These are phyloP conservation scores for Ulmus americana DNA, from an alignment of 331 rosid genomes.

Conservation along the genomic window DNA sequence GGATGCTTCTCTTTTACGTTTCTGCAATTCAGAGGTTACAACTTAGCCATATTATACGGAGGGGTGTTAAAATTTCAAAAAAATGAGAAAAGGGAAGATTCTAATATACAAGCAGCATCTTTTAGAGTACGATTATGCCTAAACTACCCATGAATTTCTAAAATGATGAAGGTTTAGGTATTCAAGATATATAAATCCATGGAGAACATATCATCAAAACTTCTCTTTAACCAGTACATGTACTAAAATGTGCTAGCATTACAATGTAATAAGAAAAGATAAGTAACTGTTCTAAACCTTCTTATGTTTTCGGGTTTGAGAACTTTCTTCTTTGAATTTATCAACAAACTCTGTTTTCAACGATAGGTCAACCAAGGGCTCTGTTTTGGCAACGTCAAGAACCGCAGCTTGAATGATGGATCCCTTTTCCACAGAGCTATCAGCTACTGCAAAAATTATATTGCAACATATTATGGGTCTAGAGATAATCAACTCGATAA, in stretches of 20 bases:
- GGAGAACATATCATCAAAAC: too few species aligned
- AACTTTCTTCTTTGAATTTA: conserved; percentile 38
- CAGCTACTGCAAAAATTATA: conserved; percentile 51
- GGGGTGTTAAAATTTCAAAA: conserved; percentile 13
- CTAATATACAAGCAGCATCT: too few species aligned
- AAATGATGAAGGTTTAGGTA: too few species aligned
- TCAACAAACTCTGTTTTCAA: conserved; percentile 55
- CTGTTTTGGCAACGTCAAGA: conserved; percentile 74
- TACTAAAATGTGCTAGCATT: not conserved
- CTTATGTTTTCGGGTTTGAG: conserved; percentile 37
- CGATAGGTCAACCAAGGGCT: conserved; percentile 69
- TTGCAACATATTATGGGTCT: conserved; percentile 10
- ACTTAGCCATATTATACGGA: not conserved
- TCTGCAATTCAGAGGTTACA: conserved; percentile 36
- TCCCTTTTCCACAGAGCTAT: conserved; percentile 46
- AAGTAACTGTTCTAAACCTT: conserved; percentile 42
- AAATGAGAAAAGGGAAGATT: conserved; percentile 13
- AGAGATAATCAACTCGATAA: conserved; percentile 13
- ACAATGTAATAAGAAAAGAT: not conserved
- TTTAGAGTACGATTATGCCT: too few species aligned
- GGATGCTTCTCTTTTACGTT: conserved; percentile 60
- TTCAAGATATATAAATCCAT: too few species aligned
- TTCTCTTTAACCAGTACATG: not conserved
- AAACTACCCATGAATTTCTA: too few species aligned
- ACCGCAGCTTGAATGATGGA: conserved; percentile 64